Conservation (phyloP, 805 yeast species). For the Vanderwaltozyma tropicalis region DNA sequence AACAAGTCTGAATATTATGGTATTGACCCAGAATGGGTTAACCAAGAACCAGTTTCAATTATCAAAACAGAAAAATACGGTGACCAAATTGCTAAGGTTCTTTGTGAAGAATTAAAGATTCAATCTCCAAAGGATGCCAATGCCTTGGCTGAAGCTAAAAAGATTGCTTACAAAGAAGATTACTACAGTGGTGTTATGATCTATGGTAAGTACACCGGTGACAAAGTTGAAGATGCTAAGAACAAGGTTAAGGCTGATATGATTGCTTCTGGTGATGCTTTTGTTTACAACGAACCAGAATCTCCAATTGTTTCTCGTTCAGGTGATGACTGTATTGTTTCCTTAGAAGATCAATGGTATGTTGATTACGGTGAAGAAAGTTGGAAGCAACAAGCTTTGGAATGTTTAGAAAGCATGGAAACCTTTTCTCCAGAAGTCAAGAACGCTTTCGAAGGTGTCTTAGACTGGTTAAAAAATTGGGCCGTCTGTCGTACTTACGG, state of each 20-base stretch:
- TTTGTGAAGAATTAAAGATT: constrained; percentile 81
- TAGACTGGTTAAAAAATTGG: constrained; percentile 97
- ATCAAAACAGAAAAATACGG: constrained; percentile 81
- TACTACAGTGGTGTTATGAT: constrained; percentile 80
- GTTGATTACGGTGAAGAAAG: constrained; percentile 90
- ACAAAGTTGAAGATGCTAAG: constrained; percentile 85
- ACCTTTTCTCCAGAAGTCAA: constrained; percentile 74
- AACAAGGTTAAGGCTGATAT: constrained; percentile 75
- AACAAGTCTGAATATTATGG: constrained; percentile 87
- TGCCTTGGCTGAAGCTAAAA: constrained; percentile 85
- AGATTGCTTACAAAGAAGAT: constrained; percentile 91
- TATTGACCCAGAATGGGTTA: constrained; percentile 79
- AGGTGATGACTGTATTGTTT: constrained; percentile 93
- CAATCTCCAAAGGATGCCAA: constrained; percentile 88
- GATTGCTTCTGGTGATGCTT: constrained; percentile 67
- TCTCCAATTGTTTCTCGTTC: constrained; percentile 82
- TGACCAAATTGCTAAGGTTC: constrained; percentile 70
- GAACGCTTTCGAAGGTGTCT: constrained; percentile 85
- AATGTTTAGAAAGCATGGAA: constrained; percentile 66
- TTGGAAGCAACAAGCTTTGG: constrained; percentile 78
- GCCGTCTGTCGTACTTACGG: constrained; percentile 96
- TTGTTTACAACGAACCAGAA: constrained; percentile 92
- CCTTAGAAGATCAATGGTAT: constrained; percentile 97
- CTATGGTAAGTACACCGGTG: constrained; percentile 76
- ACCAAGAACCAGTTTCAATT: constrained; percentile 59